A percentile compares a stretch with the other conserved stretches of the same genome.
phyloP scores from a whole-genome alignment of 306 rosid species.

The Ochetophila trinervis region DNA sequence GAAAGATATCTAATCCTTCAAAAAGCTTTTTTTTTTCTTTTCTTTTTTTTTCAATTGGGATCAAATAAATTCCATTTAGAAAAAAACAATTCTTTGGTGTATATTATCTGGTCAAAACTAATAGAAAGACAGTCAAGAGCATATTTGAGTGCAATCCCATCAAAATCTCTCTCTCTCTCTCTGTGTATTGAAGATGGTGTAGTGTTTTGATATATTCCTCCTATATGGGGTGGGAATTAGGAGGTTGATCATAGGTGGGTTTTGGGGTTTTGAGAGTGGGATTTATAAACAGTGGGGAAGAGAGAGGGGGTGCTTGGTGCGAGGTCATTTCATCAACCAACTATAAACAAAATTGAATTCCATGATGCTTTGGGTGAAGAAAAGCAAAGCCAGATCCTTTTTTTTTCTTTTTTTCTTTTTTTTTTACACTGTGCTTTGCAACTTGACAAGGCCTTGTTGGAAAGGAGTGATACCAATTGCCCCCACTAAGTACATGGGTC shows the following conservation, averaged over 20 bases:
- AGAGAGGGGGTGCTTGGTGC: conserved; percentile 49
- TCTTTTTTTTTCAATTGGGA: too few relatives aligned
- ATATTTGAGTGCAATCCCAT: conserved; percentile 66
- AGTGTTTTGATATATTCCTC: conserved; percentile 27
- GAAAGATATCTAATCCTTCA: not conserved
- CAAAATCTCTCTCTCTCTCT: conserved; percentile 32
- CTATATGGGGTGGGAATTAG: conserved; percentile 24
- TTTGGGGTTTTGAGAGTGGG: conserved; percentile 11
- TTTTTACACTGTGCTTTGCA: conserved; percentile 33
- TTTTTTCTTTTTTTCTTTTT: conserved; percentile 33
- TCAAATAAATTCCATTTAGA: conserved; percentile 31
- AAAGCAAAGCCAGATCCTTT: conserved; percentile 49
- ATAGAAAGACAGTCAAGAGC: conserved; percentile 49
- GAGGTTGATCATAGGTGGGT: conserved; percentile 22
- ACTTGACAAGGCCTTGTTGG: conserved; percentile 50
- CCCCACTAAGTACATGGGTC: conserved; percentile 58
- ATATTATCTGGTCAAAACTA: conserved; percentile 50
- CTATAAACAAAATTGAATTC: conserved; percentile 48
- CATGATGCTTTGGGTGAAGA: conserved; percentile 46
- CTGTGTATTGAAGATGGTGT: conserved; percentile 24
- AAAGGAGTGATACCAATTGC: conserved; percentile 58
- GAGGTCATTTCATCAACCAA: conserved; percentile 69
- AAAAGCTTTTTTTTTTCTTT: conserved; percentile 13
- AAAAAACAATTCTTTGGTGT: conserved; percentile 25
- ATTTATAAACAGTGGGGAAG: conserved; percentile 15